Percentiles rank a stretch among this genome's conserved stretches.
phyloP scores from a whole-genome alignment of 345 rosid species.

The Populus ilicifolia region DNA sequence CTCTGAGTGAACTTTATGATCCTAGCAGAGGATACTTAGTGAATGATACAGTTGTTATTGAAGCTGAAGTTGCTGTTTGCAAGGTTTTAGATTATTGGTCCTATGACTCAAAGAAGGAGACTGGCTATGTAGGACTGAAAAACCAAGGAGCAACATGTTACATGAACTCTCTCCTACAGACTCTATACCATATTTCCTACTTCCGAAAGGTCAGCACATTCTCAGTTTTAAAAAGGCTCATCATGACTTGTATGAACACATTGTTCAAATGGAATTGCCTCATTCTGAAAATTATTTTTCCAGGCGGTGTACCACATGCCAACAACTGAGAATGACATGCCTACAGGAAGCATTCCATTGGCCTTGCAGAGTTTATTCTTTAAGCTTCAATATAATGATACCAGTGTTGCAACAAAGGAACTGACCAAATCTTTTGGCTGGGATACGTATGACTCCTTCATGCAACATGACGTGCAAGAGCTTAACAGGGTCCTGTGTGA shows the following conservation, averaged over 20 bases:
- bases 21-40: constrained; percentile 75
- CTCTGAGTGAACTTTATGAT: constrained; percentile 87
- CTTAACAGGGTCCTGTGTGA: constrained; percentile 87
- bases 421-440: constrained; percentile 96
- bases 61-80: constrained; percentile 89
- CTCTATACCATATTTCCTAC: constrained; percentile 89
- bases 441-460: constrained; percentile 94
- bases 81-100: constrained; percentile 78
- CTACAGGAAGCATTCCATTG: constrained; percentile 90
- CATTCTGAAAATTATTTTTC: constrained; percentile 7
- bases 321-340: constrained; percentile 85
- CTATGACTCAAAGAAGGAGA: constrained; percentile 91
- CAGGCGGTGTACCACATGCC: constrained; percentile 99
- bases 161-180: constrained; percentile 94
- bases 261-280: not conserved
- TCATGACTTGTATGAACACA: constrained; percentile 5
- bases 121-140: constrained; percentile 95
- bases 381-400: constrained; percentile 90
- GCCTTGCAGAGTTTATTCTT: constrained; percentile 97
- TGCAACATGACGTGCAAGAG: constrained; percentile 99
- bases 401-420: constrained; percentile 94
- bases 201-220: constrained; percentile 72
- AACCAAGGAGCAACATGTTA: constrained; percentile 99
- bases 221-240: not conserved
- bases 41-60: constrained; percentile 70